Evolutionary conservation across 202 grass and related monocot species (phyloP), one percentile per base, ranked within the genome.

Genomic region (Hordeum pubiflorum): DNA sequence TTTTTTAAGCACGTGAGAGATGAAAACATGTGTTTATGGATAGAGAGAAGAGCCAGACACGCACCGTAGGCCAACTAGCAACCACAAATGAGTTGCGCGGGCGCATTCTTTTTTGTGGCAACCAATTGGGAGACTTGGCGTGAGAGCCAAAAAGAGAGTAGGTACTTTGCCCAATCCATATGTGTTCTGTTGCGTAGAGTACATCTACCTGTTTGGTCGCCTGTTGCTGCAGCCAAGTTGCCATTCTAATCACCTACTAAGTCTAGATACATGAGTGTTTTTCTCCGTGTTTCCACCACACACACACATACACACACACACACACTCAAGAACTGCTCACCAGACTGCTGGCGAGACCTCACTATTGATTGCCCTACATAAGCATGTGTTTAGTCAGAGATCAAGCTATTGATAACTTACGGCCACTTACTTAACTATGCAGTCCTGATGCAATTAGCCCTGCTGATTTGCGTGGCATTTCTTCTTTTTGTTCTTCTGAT

Each of bases 271-370:
- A 29, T 32, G 31, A 5, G 31, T 37, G 7, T 50, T 17, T 17
- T 50, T 17, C 14, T 50, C 46, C 13, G 46, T 50, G 14, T 50
- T 50, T 50, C 15, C 14, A 50, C 14, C 46, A 17, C 44, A 48
- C 44, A 48, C 41, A 41, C 11, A 46, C 33, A 36, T 0, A 8
- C 43, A 14, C 13, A 54, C 0, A 52, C 1, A 27, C 69, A 50
- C 40, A 23, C 40, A 29, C n/a, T n/a, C n/a, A 18, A 85, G 70
- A 36, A 43, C 82, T 85, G 63, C 23, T 58, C 58, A 85, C 77
- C 87, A 58, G 77, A 71, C 77, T 57, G 33, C 33, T 72, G 69
- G 69, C 43, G 10, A n/a, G 43, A 32, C 8, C 43, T 72, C 69
- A 72, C 15, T 50, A 52, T 50, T 52, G 69, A 52, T 31, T 72